Conservation (phyloP, 495 filamentous ascomycete species). For the Jackrogersella multiformis region DNA sequence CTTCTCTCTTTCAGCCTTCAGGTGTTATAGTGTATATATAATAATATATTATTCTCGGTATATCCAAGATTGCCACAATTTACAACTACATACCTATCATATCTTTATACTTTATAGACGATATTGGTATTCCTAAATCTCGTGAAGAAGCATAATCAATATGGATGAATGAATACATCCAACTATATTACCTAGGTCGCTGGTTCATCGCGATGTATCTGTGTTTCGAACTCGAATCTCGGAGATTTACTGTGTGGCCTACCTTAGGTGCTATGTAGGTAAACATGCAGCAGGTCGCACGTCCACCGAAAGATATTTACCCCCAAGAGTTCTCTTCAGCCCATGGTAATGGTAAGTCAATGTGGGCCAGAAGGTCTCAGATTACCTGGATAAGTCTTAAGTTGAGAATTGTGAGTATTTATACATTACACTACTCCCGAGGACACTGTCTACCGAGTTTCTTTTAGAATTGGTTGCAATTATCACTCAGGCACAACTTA, state of each 20-base stretch:
- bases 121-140: background rate
- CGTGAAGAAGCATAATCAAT: background rate
- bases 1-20: background rate
- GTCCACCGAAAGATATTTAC: slow-evolving; percentile 1
- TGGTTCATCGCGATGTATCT: slow-evolving; percentile 4
- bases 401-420: background rate
- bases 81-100: background rate
- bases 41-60: background rate
- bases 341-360: slow-evolving; percentile 2
- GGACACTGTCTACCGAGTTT: background rate
- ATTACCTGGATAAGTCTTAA: no score
- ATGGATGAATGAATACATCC: background rate
- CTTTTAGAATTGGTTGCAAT: background rate
- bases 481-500: no score
- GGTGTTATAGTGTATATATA: no score
- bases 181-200: background rate
- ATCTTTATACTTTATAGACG: background rate
- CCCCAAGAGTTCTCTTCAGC: background rate
- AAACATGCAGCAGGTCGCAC: slow-evolving; percentile 26
- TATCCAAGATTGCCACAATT: background rate
- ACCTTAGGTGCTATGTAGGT: no score
- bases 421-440: background rate
- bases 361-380: background rate
- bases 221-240: slow-evolving; percentile 33
- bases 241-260: slow-evolving; percentile 41